Evolutionary conservation across 306 rosid genomes (phyloP).

Genomic region (Quercus mongolica): DNA sequence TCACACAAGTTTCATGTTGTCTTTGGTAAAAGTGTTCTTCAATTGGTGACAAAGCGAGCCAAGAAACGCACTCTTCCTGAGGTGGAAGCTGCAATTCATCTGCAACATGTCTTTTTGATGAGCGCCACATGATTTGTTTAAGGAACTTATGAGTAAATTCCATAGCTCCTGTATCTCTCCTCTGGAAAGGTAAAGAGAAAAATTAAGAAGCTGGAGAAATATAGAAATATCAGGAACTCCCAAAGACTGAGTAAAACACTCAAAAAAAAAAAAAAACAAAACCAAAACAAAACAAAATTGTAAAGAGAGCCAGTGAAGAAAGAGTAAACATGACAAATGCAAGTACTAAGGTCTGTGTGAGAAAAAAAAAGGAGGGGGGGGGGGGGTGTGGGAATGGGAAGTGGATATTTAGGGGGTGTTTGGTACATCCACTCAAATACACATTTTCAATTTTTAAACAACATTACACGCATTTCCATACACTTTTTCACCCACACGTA

Average conservation of each 20-base stretch:
- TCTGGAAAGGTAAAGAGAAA: conserved; percentile 45
- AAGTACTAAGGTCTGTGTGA: neutral
- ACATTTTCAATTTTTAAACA: too few species aligned
- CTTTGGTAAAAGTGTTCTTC: conserved; percentile 97
- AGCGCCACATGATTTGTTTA: conserved; percentile 94
- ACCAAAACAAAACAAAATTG: neutral
- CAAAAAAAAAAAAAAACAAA: neutral
- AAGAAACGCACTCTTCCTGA: conserved; percentile 84
- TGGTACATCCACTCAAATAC: too few species aligned
- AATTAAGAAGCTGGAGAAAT: conserved; percentile 15
- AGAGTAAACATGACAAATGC: neutral
- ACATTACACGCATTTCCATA: too few species aligned
- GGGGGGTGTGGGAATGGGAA: neutral
- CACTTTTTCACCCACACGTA: too few species aligned
- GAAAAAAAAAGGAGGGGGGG: too few species aligned
- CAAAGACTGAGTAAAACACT: neutral
- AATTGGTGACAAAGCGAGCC: conserved; percentile 84
- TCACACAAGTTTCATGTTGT: conserved; percentile 90
- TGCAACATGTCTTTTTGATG: conserved; percentile 73
- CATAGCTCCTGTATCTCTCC: conserved; percentile 70
- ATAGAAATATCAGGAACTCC: neutral
- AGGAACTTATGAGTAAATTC: conserved; percentile 74
- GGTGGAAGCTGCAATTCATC: conserved; percentile 94
- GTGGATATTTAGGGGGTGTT: neutral
- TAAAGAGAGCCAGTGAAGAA: neutral